Base-by-base conservation (phyloP, 257 asterid genomes). In the Eucommia ulmoides region DNA sequence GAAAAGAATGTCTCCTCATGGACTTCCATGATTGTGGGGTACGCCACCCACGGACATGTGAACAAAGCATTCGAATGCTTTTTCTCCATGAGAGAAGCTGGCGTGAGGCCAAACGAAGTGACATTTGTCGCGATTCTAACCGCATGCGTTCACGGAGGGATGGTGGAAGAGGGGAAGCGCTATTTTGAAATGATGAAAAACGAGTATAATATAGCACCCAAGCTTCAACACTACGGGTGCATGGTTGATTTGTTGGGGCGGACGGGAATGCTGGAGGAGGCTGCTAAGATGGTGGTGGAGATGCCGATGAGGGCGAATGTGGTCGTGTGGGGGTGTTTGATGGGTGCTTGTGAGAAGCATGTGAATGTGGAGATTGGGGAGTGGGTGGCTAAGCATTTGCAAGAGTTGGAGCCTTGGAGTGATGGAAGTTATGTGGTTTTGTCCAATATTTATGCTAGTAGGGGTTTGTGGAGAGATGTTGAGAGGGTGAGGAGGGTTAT, bases 91-190 rank as follows among this genome's bases (percentile, higher is more conserved):
- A 76, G 65, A 58, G 82, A 76, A 58, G 64, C 65, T 0, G 79
- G 76, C 7, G 54, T 82, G 44, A 58, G 51, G 64, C 98, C 94
- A 35, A 85, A 89, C 64, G 75, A 76, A 14, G 84, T 89, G 61
- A 85, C 93, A 0, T 89, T 85, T 59, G 72, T 89, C 7, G 94
- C 93, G 29, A 86, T 85, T 20, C 52, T 89, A 76, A 80, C 80
- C n/a, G 88, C 96, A 2, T 85, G 98, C 33, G 98, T 89, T 41
- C 98, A 89, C 46, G 93, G 96, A 6, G 96, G 98, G 51, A 52
- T 54, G 69, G 94, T 82, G 22, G 62, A 74, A 24, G 91, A 78
- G 63, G 97, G 97, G 24, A 85, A 71, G 49, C 16, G 59, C 50
- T 82, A 72, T 67, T 82, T 85, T 72, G 63, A 53, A 61, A 69